Base-by-base conservation (phyloP, 306 rosid species). In the Trichosanthes truncata region DNA sequence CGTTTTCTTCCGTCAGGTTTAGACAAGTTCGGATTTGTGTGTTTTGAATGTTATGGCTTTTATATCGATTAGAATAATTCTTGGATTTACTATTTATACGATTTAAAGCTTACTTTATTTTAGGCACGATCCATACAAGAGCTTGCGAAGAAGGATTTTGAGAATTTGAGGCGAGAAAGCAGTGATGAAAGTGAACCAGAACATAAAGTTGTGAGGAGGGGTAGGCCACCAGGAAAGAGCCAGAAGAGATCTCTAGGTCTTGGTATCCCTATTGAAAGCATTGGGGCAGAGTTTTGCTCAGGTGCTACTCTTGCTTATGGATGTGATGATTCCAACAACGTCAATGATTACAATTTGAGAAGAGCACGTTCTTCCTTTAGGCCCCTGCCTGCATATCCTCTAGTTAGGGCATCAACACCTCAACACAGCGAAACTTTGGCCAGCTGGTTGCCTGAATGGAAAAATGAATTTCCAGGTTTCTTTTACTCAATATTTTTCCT, bases 41-140 rank as follows among this genome's bases (percentile, higher is more conserved):
- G 33, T 51, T 68, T 25, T 45, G 48, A 46, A 31, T 23, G 38
- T 25, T 72, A 41, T 26, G 59, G 56, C 41, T 26, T 73, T 71
- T 38, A 23, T 21, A 40, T 62, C 14, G 18, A 35, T 35, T 20
- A 41, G 20, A 63, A 29, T 20, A 3, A 55, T 48, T 76, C 36
- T 66, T 61, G 41, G 41, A 68, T 53, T 65, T 71, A 68, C 66
- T 83, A 55, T 52, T 74, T 29, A 59, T 65, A 67, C 69, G n/a
- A 31, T 56, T 79, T 61, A 36, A 51, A 67, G 53, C 56, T 57
- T 21, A 21, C 66, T 73, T 40, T 67, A 77, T 85, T 81, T 56
- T 81, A 94, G 98, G 97, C 98, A n/a, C 89, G 93, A 21, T 82
- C 93, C 76, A 94, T 94, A 82, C 92, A 86, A 87, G 98, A 92